Base-by-base conservation (phyloP, 306 rosid species). In the Glycine soja region DNA sequence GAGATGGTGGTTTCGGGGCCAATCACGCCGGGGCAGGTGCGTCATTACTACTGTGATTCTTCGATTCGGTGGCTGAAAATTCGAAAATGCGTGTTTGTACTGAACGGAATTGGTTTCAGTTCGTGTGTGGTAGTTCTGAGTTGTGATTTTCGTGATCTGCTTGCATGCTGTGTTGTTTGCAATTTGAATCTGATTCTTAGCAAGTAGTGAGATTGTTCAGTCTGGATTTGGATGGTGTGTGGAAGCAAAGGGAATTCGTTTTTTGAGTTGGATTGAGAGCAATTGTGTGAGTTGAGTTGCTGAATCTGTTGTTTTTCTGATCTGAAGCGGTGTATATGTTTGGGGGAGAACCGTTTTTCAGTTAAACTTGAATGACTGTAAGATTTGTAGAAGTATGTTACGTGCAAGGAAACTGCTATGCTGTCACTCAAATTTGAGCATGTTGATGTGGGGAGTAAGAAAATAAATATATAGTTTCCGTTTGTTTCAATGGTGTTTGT, bases 1-100 rank as follows among this genome's bases (percentile, higher is more conserved):
- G 46, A 74, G 82, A 91, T 93, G 97, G 93, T 88, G 90, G 94
- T 75, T 80, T 84, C 91, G 45, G 91, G 83, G 65, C 90, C 92
- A 54, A 69, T 93, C 78, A 90, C 94, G 83, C 87, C 97, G 72
- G 97, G 97, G 48, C 97, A 90, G 97, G 97, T 93, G 38, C 85
- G 69, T 78, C 78, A 9, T 46, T 76, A 40, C 48, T 78, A 47
- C 65, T 73, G 0, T 56, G 6, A 36, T 56, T 67, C 0, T 46
- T 64, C 66, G 13, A 68, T 80, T 75, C 64, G 52, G 2, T 72
- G 2, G 4, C 47, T 10, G 0, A 54, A 48, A 3, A 2, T 75
- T 57, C 4, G 0, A 43, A 47, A 38, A 24, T 73, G 19, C 48
- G n/a, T 54, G 83, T 18, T 36, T 36, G 40, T 36, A 36, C 2